Base-by-base conservation (phyloP, 1,139 yeast species). In the Hyphopichia pseudoburtonii region DNA sequence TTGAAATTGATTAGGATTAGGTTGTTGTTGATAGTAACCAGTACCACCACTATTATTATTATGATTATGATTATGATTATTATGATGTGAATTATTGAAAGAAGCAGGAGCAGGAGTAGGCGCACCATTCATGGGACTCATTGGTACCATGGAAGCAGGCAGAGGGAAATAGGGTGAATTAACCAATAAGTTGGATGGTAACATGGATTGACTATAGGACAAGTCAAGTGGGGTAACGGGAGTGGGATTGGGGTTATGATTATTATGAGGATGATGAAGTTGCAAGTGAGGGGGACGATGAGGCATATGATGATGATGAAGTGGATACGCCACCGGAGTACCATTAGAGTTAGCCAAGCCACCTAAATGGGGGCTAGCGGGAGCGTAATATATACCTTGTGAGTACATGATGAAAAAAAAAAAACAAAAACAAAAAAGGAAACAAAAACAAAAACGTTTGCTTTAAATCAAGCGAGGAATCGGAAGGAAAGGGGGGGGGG, bases 121-220 rank as follows among this genome's bases (percentile, higher is more conserved):
- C 16, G 5, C 11, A 7, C 7, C 41, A 24, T 37, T 40, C 29
- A 38, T 43, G 7, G 56, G 56, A 30, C 27, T 26, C 23, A 33
- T 28, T 7, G 49, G 42, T 10, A 39, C 34, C 40, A 42, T 42
- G 36, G 38, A 36, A 35, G 43, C 32, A 17, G 52, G 64, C 17
- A 56, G 54, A 30, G 75, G 77, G 33, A 77, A 71, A 51, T 77
- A 83, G 0, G 92, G 92, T 1, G 90, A 80, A 16, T 80, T 78
- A 45, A 82, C 64, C 36, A 85, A 62, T 37, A 85, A 61, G 51
- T 82, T 87, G 18, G 86, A 73, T 1, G 92, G 92, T 28, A 85
- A 62, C 70, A 84, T 70, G 14, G 85, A 77, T n/a, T 82, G 73
- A 8, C 82, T 77, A 50, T 76, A 78, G 5, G 70, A 57, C 40